phyloP scores from a whole-genome alignment of 148 eudicot genomes.

The Camellia sinensis region DNA sequence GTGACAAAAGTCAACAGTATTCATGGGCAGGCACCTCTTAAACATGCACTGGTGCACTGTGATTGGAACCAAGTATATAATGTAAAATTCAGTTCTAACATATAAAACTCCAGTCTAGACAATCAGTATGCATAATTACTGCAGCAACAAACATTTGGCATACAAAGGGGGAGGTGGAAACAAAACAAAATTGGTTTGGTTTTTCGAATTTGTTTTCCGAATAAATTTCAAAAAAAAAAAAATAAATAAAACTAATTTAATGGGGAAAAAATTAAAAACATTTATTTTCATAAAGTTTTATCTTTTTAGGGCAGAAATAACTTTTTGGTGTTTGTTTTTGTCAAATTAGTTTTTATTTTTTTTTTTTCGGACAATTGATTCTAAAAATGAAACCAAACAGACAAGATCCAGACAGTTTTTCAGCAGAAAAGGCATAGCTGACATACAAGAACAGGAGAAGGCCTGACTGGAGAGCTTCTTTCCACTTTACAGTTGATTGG shows the following conservation, averaged over 20 bases:
- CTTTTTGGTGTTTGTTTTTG: no score
- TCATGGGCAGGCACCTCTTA: no score
- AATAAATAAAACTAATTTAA: no score
- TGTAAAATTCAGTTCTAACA: neutral
- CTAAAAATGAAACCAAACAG: neutral
- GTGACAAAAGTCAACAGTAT: neutral
- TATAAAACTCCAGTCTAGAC: neutral
- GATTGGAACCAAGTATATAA: no score
- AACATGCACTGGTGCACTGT: no score
- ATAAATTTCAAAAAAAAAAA: no score
- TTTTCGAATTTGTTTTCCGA: no score
- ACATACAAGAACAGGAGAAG: conserved; percentile 47
- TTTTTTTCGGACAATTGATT: no score
- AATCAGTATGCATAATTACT: neutral
- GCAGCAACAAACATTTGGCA: neutral
- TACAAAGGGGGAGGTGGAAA: neutral
- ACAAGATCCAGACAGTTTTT: neutral
- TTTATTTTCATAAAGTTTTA: no score
- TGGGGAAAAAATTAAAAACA: no score
- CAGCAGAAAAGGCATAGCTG: neutral
- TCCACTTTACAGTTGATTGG: conserved; percentile 53
- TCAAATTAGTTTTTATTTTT: no score
- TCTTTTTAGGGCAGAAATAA: no score
- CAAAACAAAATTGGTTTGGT: neutral
- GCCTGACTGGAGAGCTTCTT: conserved; percentile 59